phyloP scores from a whole-genome alignment of 2,329 filamentous ascomycete genomes.

The Pseudocercospora cruenta region DNA sequence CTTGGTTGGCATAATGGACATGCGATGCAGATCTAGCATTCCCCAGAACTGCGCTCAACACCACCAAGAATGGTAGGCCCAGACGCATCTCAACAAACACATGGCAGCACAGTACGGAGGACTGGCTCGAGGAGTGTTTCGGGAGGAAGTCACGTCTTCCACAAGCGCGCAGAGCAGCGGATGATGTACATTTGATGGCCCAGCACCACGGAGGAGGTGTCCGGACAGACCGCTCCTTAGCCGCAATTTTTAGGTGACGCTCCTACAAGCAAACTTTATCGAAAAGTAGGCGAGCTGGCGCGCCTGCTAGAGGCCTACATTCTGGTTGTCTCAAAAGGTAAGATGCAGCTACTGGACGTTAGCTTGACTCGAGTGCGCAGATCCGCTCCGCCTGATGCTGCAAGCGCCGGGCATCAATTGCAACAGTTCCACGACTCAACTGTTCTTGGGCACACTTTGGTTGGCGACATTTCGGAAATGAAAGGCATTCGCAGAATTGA shows the following conservation, averaged over 20 bases:
- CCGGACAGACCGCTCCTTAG: background rate
- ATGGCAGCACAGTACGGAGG: background rate
- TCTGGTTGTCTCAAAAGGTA: background rate
- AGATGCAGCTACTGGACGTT: background rate
- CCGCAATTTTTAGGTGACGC: background rate
- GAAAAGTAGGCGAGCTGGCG: background rate
- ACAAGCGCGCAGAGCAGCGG: background rate
- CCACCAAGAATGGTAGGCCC: background rate
- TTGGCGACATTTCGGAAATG: background rate
- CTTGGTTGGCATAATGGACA: background rate
- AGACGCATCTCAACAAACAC: background rate
- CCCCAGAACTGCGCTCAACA: background rate
- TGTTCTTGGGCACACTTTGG: background rate
- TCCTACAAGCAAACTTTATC: conserved; percentile 3
- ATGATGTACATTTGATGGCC: conserved; percentile 1
- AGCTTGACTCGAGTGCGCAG: background rate
- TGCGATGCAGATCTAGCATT: background rate
- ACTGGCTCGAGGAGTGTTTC: background rate
- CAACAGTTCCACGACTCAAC: background rate
- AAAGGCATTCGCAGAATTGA: background rate
- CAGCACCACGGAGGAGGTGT: background rate
- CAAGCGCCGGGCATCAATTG: background rate
- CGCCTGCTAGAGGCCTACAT: background rate
- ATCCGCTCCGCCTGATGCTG: background rate
- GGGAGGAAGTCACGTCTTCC: background rate